A percentile compares a stretch with the other conserved stretches of the same genome.
These are phyloP conservation scores for Ceratocystis ficicola DNA, from an alignment of 2,329 filamentous ascomycete species.

Conservation along the genomic window DNA sequence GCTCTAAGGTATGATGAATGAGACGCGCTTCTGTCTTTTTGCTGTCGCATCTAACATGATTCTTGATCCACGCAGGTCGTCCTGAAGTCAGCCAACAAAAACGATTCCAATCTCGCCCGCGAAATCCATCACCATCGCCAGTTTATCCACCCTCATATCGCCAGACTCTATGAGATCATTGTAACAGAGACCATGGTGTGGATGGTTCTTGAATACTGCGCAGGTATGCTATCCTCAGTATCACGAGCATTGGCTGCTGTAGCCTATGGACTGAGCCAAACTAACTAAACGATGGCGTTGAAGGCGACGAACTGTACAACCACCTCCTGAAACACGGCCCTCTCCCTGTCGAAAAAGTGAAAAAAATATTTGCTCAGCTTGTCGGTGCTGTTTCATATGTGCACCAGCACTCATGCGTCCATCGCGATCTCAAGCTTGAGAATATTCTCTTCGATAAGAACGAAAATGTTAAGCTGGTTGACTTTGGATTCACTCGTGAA, in stretches of 20 bases:
- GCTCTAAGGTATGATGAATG: conserved; percentile 63
- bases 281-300: conserved; percentile 14
- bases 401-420: conserved; percentile 87
- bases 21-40: not conserved
- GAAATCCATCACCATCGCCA: conserved; percentile 98
- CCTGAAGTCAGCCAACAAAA: conserved; percentile 93
- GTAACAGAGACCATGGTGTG: conserved; percentile 91
- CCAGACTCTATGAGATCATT: conserved; percentile 92
- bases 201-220: conserved; percentile 93
- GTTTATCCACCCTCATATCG: conserved; percentile 94
- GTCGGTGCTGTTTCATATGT: conserved; percentile 93
- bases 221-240: conserved; percentile 44
- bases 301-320: conserved; percentile 94
- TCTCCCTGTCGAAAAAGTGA: conserved; percentile 72
- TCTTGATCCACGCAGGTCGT: conserved; percentile 46
- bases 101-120: conserved; percentile 86
- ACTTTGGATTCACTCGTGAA: conserved; percentile 95
- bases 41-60: conserved; percentile 8
- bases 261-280: not conserved
- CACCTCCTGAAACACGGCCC: conserved; percentile 81
- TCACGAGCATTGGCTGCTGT: not conserved
- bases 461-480: conserved; percentile 93
- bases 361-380: conserved; percentile 90
- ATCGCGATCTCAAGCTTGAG: conserved; percentile 91
- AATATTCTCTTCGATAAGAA: conserved; percentile 69